A percentile compares a stretch with the other conserved stretches of the same genome.
Evolutionary conservation across 2,329 filamentous ascomycete species (phyloP).

Genomic region (Aspergillus piperis): DNA sequence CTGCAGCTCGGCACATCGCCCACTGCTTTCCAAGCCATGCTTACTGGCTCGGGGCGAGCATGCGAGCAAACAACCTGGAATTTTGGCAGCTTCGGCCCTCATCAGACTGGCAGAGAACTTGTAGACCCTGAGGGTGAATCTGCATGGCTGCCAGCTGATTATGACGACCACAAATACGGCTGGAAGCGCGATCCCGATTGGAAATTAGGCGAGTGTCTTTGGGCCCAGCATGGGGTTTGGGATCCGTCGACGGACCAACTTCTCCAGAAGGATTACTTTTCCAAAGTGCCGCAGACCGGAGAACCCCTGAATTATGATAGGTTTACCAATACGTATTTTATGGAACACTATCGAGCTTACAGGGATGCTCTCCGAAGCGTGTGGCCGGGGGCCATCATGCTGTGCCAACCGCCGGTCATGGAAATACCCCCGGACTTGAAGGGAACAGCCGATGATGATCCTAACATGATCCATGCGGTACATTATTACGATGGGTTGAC

Average conservation of each 20-base stretch:
- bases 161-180: slow-evolving; percentile 84
- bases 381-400: slow-evolving; percentile 79
- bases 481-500: slow-evolving; percentile 98
- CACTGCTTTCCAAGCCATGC: slow-evolving; percentile 89
- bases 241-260: slow-evolving; percentile 76
- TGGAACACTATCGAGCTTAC: slow-evolving; percentile 80
- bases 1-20: slow-evolving; percentile 90
- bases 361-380: slow-evolving; percentile 71
- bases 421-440: slow-evolving; percentile 89
- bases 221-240: slow-evolving; percentile 97
- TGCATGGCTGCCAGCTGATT: slow-evolving; percentile 80
- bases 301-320: slow-evolving; percentile 74
- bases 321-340: slow-evolving; percentile 89
- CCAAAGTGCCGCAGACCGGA: slow-evolving; percentile 72
- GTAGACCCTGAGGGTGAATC: slow-evolving; percentile 84
- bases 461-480: slow-evolving; percentile 85
- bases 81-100: slow-evolving; percentile 88
- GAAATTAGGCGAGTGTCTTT: slow-evolving; percentile 92
- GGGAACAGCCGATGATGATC: slow-evolving; percentile 83
- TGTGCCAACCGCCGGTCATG: slow-evolving; percentile 88
- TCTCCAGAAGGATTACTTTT: slow-evolving; percentile 84
- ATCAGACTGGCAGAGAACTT: slow-evolving; percentile 79
- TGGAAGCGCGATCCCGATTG: slow-evolving; percentile 86
- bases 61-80: slow-evolving; percentile 91
- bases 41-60: slow-evolving; percentile 86